These are phyloP conservation scores for Pichia phayaonensis DNA, from an alignment of 805 yeast species.

Conservation along the genomic window DNA sequence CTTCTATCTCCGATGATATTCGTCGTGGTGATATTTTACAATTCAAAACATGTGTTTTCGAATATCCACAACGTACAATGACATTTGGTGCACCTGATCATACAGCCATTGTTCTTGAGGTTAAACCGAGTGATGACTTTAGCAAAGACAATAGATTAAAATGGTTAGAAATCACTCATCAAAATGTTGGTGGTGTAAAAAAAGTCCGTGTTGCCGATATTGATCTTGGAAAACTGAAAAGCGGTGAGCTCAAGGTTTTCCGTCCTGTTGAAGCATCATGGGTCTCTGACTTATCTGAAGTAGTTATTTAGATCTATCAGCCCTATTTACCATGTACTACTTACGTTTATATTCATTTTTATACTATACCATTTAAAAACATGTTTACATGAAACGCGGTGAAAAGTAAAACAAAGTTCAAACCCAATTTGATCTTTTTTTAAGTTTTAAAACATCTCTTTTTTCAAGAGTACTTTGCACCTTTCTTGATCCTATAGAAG, in stretches of 20 bases:
- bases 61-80: conserved; percentile 28
- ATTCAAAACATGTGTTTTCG: conserved; percentile 35
- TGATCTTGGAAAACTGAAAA: conserved; percentile 29
- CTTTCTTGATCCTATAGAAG: not conserved
- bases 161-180: conserved; percentile 36
- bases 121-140: conserved; percentile 20
- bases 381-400: not conserved
- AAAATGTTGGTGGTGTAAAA: conserved; percentile 39
- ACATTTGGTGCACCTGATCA: conserved; percentile 49
- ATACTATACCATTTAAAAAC: not conserved
- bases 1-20: conserved; percentile 32
- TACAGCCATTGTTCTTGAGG: conserved; percentile 35
- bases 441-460: not conserved
- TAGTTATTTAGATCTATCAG: not conserved
- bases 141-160: conserved; percentile 20
- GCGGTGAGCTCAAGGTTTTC: conserved; percentile 39
- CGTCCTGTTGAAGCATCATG: conserved; percentile 42
- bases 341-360: too few relatives aligned
- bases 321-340: not conserved
- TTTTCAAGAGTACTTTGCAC: not conserved
- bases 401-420: conserved; percentile 3
- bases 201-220: conserved; percentile 34
- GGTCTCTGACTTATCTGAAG: conserved; percentile 26
- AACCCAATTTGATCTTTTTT: not conserved
- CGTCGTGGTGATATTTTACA: conserved; percentile 52